Percentiles rank a stretch among this genome's conserved stretches.
These are phyloP conservation scores for Podila horticola DNA, from an alignment of 192 early-diverging fungal genomes.

Conservation along the genomic window DNA sequence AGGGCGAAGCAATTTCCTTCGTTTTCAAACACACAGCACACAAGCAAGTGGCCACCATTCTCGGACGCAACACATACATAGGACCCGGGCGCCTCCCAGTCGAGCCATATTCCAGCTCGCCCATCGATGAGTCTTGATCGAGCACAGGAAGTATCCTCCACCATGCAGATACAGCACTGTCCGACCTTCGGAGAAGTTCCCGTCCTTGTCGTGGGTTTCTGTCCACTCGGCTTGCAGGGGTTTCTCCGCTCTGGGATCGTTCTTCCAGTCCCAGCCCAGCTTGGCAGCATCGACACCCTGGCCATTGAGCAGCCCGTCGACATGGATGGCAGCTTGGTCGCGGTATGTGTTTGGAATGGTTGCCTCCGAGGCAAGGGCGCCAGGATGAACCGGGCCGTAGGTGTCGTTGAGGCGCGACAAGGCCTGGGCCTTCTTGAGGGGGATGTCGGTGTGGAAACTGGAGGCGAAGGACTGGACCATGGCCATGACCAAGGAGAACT, in stretches of 20 bases:
- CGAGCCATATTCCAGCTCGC: conserved; percentile 60
- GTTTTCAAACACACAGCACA: not conserved
- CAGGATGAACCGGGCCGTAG: conserved; percentile 20
- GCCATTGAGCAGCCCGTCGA: conserved; percentile 38
- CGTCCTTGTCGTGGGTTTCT: conserved; percentile 26
- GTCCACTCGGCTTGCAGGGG: conserved; percentile 56
- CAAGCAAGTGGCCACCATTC: too few species aligned
- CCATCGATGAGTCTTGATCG: conserved; percentile 46
- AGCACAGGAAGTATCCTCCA: conserved; percentile 68
- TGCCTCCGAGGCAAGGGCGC: conserved; percentile 28
- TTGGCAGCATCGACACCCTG: conserved; percentile 37
- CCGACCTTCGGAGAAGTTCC: conserved; percentile 47
- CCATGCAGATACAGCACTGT: conserved; percentile 82
- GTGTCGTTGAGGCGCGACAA: conserved; percentile 19
- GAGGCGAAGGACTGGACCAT: conserved; percentile 42
- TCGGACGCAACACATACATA: conserved; percentile 30
- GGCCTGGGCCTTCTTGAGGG: conserved; percentile 53
- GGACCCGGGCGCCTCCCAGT: conserved; percentile 53
- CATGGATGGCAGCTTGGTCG: conserved; percentile 34
- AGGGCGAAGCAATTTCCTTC: not conserved
- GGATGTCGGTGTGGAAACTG: conserved; percentile 16
- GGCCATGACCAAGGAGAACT: conserved; percentile 39
- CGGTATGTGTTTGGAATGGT: conserved; percentile 40
- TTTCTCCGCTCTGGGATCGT: conserved; percentile 15
- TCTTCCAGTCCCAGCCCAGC: conserved; percentile 61